Evolutionary conservation across 108 stramenopile species (phyloP), one percentile per base, ranked within the genome.

Genomic region (Cyclotella kingstonii): DNA sequence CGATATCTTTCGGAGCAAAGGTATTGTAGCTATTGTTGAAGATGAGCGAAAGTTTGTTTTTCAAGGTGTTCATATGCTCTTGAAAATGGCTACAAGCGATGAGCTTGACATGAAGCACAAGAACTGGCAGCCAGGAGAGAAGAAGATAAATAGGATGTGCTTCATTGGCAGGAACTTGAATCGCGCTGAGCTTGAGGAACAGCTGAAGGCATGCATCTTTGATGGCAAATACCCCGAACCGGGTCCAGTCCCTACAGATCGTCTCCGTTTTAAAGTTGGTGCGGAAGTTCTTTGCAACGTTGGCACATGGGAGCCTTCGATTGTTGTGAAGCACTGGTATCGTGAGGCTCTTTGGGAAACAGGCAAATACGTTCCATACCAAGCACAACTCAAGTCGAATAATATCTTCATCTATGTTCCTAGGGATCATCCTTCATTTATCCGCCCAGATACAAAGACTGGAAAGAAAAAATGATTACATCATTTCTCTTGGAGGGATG

Each of bases 1-100:
- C 92, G 84, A 93, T 56, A 57, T 98, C 33, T 96, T 89, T 61
- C 87, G 97, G 1, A 91, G 92, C 80, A 98, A 98, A 69, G 97
- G 97, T 15, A 70, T 97, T 44, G 43, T 98, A 44, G 73, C 93
- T 6, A 80, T 98, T 61, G 87, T 87, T 38, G 97, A 90, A 5
- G 75, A 76, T 40, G 79, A 81, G 5, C 57, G 88, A 54, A 91
- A 93, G 84, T 96, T 94, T 61, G 84, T 98, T 47, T 94, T 96
- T 49, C 96, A 98, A 68, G 96, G 95, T 35, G 95, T 98, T 25
- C 89, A 90, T 14, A 92, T 92, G 95, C 58, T 93, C 53, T 91
- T 96, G n/a, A n/a, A 52, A 49, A 59, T 39, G 93, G 88, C 19
- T 45, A 64, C 21, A 82, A 90, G 46, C 46, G 49, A 25, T 68